Conservation (phyloP, 2,329 filamentous ascomycete genomes). For the Didymella glomerata region DNA sequence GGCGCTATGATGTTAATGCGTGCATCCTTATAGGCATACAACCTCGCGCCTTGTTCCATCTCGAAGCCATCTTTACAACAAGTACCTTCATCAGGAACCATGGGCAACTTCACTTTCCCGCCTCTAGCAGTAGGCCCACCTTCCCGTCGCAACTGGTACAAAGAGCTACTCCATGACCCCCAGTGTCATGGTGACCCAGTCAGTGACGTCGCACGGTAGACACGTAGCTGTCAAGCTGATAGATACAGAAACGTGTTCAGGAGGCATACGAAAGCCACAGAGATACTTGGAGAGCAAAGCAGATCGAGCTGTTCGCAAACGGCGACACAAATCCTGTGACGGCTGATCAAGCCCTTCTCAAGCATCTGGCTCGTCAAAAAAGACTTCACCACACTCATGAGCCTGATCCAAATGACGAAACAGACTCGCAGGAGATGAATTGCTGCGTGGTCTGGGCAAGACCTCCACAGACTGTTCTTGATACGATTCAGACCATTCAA, state of each 20-base stretch:
- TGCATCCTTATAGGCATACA: too few species aligned
- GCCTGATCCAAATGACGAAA: slow-evolving; percentile 1
- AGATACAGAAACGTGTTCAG: slow-evolving; percentile 2
- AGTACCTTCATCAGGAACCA: not conserved
- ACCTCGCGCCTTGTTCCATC: too few species aligned
- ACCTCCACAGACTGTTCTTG: slow-evolving; percentile 9
- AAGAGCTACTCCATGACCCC: slow-evolving; percentile 24
- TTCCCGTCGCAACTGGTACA: slow-evolving; percentile 24
- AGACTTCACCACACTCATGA: not conserved
- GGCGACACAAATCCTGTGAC: slow-evolving; percentile 13
- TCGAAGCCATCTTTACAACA: too few species aligned
- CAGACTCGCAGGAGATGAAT: slow-evolving; percentile 17
- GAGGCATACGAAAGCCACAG: slow-evolving; percentile 22
- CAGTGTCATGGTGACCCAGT: slow-evolving; percentile 18
- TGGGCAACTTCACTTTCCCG: slow-evolving; percentile 20
- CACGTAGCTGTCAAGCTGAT: not conserved
- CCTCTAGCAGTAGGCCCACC: slow-evolving; percentile 19
- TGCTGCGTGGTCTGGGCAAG: slow-evolving; percentile 23
- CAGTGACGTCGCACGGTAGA: not conserved
- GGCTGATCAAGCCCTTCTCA: slow-evolving; percentile 18
- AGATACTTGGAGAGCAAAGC: slow-evolving; percentile 8
- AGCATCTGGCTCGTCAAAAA: slow-evolving; percentile 18
- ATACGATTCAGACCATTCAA: slow-evolving; percentile 14
- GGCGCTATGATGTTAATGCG: not conserved
- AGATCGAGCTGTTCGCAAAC: slow-evolving; percentile 11